Evolutionary conservation across 2,329 filamentous ascomycete genomes (phyloP).

Genomic region (Venturia effusa): DNA sequence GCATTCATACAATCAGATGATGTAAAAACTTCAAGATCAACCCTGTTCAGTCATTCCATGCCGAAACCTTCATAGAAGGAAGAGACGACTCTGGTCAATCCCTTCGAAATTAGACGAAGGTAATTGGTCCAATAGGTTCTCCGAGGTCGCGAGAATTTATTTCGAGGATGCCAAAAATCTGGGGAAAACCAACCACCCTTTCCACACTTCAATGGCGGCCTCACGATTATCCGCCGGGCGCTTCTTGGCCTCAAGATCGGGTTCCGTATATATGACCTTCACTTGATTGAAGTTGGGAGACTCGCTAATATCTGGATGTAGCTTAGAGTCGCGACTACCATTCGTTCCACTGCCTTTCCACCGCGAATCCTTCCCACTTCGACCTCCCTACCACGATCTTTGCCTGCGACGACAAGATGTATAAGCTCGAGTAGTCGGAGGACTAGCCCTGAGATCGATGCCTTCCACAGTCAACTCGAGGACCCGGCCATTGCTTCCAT

Average conservation of each 20-base stretch:
- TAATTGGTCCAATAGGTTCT: background rate
- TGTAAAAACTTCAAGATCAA: too few relatives aligned
- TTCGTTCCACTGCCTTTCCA: background rate
- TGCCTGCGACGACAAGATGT: background rate
- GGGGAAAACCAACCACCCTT: background rate
- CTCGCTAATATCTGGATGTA: background rate
- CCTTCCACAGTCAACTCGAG: slow-evolving; percentile 55
- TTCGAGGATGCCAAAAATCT: background rate
- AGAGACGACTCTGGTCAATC: background rate
- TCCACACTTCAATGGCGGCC: slow-evolving; percentile 1
- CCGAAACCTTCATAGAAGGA: background rate
- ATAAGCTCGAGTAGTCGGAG: background rate
- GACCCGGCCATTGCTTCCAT: slow-evolving; percentile 55
- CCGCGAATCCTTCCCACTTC: background rate
- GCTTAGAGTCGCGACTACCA: background rate
- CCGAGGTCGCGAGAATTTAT: background rate
- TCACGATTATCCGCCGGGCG: background rate
- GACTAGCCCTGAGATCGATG: background rate
- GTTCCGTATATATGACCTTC: background rate
- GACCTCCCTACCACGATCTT: background rate
- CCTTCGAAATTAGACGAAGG: background rate
- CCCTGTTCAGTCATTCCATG: background rate
- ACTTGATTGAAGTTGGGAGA: background rate
- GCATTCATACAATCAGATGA: too few relatives aligned
- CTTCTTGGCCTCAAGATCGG: background rate